Percentiles rank a stretch among this genome's conserved stretches.
Evolutionary conservation across 352 stramenopile species (phyloP).

Genomic region (Pythium inflatum): DNA sequence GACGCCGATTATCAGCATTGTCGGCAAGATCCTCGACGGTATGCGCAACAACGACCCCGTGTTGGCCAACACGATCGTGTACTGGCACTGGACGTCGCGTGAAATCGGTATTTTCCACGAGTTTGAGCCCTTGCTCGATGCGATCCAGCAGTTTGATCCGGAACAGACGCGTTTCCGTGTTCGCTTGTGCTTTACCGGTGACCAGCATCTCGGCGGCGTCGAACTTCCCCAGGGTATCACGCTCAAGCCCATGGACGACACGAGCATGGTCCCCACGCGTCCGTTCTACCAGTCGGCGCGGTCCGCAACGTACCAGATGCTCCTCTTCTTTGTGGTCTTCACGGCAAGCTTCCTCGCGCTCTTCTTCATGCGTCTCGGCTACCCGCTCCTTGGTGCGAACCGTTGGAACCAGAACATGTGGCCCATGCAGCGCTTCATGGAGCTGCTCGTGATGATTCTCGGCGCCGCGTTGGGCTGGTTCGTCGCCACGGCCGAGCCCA

Average conservation of each 20-base stretch:
- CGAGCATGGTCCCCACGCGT: conserved; percentile 74
- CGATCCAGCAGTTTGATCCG: conserved; percentile 77
- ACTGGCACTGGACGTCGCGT: conserved; percentile 86
- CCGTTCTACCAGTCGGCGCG: conserved; percentile 77
- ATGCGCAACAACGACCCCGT: conserved; percentile 81
- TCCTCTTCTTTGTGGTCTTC: conserved; percentile 84
- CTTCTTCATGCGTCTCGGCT: conserved; percentile 72
- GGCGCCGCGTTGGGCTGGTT: conserved; percentile 63
- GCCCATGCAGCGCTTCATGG: conserved; percentile 80
- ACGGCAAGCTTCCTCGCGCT: conserved; percentile 70
- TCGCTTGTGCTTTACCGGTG: conserved; percentile 77
- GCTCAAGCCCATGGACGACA: conserved; percentile 84
- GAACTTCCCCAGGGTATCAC: conserved; percentile 76
- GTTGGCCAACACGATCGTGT: conserved; percentile 72
- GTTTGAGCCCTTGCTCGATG: conserved; percentile 79
- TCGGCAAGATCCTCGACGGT: conserved; percentile 85
- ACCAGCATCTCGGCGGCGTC: conserved; percentile 75
- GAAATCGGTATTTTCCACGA: conserved; percentile 87
- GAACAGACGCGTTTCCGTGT: conserved; percentile 71
- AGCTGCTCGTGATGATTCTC: conserved; percentile 71
- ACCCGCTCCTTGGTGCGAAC: conserved; percentile 67
- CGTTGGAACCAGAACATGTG: conserved; percentile 78
- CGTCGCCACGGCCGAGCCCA: conserved; percentile 67
- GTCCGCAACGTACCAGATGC: conserved; percentile 69
- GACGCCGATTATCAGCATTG: conserved; percentile 88